Base-by-base conservation (phyloP, 768 basidiomycete species). In the Tricholoma sp. region DNA sequence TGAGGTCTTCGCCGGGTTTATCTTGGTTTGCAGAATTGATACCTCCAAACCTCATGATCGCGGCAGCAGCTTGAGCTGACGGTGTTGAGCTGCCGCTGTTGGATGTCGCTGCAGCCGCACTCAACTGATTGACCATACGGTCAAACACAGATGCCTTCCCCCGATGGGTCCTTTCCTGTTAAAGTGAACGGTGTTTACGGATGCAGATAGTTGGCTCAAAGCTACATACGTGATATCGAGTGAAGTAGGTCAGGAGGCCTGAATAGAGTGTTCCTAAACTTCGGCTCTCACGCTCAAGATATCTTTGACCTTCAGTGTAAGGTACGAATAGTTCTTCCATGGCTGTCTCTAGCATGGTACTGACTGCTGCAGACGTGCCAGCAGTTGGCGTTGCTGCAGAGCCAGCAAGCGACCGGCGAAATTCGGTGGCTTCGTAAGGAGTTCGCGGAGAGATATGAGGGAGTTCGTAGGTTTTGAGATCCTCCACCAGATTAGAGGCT, bases 321-420 rank as follows among this genome's bases (percentile, higher is more conserved):
- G 93, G 91, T 18, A 94, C 84, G 60, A 98, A 98, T 17, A 98
- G 81, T 66, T 98, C 97, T 59, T 98, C 97, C 83, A 97, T 87
- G 7, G 94, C 91, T 7, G 84, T 86, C 69, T 98, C 97, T n/a
- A 99, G 78, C 91, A 98, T 93, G 1, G 82, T 75, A 64, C 86
- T 79, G 63, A 89, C 81, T n/a, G 86, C 80, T 6, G 81, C 73
- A 12, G 81, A 77, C 8, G 82, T 78, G 8, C 80, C 71, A 0
- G 77, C 57, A 15, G 75, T 73, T 20, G 78, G 64, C 1, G 76
- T 66, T 15, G 76, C 72, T 34, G 78, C 68, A 20, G 80, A 72
- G 13, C 77, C 77, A 20, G 74, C 75, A 28, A 86, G 65, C 2
- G 81, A 79, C 53, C 78, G 74, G 31, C 80, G 78, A 65, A 90